Evolutionary conservation across 257 asterid species (phyloP).

Genomic region (Verbascum thapsus): DNA sequence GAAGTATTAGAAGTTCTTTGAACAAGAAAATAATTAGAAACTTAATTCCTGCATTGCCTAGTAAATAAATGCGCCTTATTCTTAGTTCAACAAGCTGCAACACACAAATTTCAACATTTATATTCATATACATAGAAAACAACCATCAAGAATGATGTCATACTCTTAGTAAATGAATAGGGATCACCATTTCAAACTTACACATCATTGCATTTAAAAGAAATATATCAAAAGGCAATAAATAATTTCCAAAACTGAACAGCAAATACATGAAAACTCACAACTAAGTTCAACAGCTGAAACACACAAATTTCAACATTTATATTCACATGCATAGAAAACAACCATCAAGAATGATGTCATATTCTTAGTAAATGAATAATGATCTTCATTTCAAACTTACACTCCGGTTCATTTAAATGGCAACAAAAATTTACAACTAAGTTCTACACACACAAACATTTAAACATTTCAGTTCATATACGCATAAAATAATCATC

Average conservation of each 20-base stretch:
- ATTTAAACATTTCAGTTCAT: too few species aligned
- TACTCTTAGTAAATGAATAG: background rate
- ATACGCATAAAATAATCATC: background rate
- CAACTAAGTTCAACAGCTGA: background rate
- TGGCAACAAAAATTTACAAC: background rate
- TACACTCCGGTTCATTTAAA: too few species aligned
- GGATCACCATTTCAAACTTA: background rate
- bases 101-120: too few species aligned
- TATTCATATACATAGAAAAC: too few species aligned
- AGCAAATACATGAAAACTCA: background rate
- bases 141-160: too few species aligned
- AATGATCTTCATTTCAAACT: too few species aligned
- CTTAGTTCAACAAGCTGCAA: too few species aligned
- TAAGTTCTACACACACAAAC: background rate
- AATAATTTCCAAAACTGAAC: background rate
- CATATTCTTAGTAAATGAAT: background rate
- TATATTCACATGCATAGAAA: too few species aligned
- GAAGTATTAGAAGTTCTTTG: background rate
- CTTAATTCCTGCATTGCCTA: background rate
- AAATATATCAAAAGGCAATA: background rate
- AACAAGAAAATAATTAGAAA: constrained; percentile 2
- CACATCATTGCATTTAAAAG: background rate
- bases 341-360: too few species aligned
- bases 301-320: background rate
- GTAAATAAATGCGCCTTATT: background rate